Base-by-base conservation (phyloP, 2,329 filamentous ascomycete species). In the Nigrospora oryzae region DNA sequence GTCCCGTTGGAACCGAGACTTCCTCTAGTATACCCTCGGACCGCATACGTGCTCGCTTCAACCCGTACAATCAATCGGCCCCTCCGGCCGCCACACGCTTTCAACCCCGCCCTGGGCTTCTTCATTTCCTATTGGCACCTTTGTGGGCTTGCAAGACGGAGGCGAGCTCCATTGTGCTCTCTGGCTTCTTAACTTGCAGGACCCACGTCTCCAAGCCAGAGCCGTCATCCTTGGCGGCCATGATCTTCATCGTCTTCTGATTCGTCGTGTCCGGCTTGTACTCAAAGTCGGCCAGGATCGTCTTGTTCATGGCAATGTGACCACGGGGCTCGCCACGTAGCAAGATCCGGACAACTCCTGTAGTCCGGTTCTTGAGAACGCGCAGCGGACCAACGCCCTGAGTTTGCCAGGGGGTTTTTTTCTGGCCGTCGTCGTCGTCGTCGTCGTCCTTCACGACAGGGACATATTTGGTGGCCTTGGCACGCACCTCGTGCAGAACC, bases 321-420 rank as follows among this genome's bases (percentile, higher is more conserved):
- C 88, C 88, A 50, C 81, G 76, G 0, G 86, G 86, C 51, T 89
- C 84, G n/a, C 79, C 79, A 41, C 88, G 80, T 49, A 90, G 66
- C 16, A 94, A 66, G 38, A 93, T 67, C 36, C 88, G 79, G 4
- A 82, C 75, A 28, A 75, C 72, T 16, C 77, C 79, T 1, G 81
- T 86, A 14, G 74, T 72, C 60, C 86, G 85, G 67, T 91, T 76
- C 63, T 84, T 84, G 49, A 94, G 70, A 13, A 95, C 60, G 35
- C 85, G 82, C 43, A 90, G 67, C 11, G 79, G 75, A 0, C 89
- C 89, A 8, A 87, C 69, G 38, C 87, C 88, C 60, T 84, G 78
- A 1, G 75, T 80, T 30, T 73, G 68, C 86, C 86, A 94, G 2
- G 74, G 71, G 43, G 69, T 77, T 55, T 74, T 70, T n/a, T 64